A percentile compares a stretch with the other conserved stretches of the same genome.
phyloP scores from a whole-genome alignment of 129 eudicot species.

The Flaveria robusta region DNA sequence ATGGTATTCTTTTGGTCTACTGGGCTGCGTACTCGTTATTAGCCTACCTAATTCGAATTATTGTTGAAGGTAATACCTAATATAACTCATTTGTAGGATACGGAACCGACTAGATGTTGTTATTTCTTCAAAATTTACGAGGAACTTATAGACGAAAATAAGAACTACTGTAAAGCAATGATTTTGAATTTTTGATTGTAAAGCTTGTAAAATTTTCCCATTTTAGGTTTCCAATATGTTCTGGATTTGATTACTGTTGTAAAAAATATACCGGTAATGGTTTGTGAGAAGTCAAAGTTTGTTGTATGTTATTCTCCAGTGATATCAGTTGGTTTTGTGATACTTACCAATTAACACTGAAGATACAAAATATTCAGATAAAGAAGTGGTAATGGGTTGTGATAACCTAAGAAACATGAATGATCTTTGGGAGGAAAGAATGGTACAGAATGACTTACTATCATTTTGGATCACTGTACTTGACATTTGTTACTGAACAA shows the following conservation, averaged over 20 bases:
- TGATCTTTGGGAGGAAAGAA: background rate
- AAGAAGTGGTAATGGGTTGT: background rate
- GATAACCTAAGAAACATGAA: background rate
- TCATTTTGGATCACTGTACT: background rate
- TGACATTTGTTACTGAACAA: background rate
- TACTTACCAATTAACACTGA: background rate
- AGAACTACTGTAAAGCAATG: background rate
- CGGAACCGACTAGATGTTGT: background rate
- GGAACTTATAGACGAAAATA: constrained; percentile 6
- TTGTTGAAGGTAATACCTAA: too few species aligned
- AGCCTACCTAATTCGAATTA: too few species aligned
- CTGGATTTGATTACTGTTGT: background rate
- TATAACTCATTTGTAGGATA: constrained; percentile 2
- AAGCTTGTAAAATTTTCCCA: background rate
- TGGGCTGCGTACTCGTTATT: too few species aligned
- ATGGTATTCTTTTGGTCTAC: background rate
- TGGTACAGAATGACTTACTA: background rate
- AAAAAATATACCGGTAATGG: constrained; percentile 7
- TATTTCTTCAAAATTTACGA: background rate
- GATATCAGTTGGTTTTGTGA: background rate
- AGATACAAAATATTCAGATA: background rate
- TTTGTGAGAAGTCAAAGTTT: constrained; percentile 7
- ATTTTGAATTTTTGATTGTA: background rate
- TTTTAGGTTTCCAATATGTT: background rate
- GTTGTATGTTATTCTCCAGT: constrained; percentile 4